A percentile compares a stretch with the other conserved stretches of the same genome.
phyloP scores from a whole-genome alignment of 805 yeast species.

The Torulaspora maleeae region DNA sequence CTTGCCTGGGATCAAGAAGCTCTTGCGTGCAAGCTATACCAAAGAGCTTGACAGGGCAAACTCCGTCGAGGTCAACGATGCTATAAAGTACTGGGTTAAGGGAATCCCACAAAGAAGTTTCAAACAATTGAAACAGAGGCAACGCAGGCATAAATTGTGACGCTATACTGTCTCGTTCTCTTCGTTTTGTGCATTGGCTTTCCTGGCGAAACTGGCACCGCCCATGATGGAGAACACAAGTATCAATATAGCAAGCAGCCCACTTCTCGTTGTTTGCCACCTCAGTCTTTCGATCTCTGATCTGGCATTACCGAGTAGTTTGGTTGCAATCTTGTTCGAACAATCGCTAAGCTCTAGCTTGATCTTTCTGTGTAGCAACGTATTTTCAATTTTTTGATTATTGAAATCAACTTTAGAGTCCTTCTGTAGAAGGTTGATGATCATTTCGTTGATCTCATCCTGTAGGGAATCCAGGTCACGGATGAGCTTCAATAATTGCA shows the following conservation, averaged over 20 bases:
- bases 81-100: constrained; percentile 62
- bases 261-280: constrained; percentile 91
- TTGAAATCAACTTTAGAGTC: constrained; percentile 79
- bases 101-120: constrained; percentile 74
- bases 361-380: constrained; percentile 63
- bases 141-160: constrained; percentile 59
- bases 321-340: constrained; percentile 77
- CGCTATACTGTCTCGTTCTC: background rate
- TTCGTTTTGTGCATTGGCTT: constrained; percentile 29
- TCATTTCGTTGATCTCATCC: constrained; percentile 67
- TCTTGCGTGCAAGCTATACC: constrained; percentile 33
- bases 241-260: constrained; percentile 67
- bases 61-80: constrained; percentile 62
- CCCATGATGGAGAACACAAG: constrained; percentile 60
- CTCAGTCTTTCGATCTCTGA: constrained; percentile 83
- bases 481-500: constrained; percentile 62
- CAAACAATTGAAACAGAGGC: constrained; percentile 47
- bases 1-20: constrained; percentile 41
- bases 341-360: constrained; percentile 74
- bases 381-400: constrained; percentile 82
- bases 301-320: constrained; percentile 72
- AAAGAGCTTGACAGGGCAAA: constrained; percentile 45
- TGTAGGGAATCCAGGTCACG: constrained; percentile 66
- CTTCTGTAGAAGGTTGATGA: constrained; percentile 56
- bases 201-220: constrained; percentile 42